phyloP scores from a whole-genome alignment of 148 eudicot genomes.

The Persicaria tinctoria region DNA sequence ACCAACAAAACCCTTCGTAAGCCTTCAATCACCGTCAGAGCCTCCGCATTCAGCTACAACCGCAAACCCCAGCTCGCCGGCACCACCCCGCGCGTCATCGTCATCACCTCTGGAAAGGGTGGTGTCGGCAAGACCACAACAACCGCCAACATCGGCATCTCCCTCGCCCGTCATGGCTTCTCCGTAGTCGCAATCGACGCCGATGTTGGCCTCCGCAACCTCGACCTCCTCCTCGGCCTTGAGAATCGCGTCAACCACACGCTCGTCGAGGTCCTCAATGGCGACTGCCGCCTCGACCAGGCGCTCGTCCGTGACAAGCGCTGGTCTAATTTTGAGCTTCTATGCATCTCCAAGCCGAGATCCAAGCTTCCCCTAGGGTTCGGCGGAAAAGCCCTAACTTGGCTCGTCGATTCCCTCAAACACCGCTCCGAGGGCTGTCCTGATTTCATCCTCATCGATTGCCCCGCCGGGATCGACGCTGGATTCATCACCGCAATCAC shows the following conservation, averaged over 20 bases:
- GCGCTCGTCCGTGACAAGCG: conserved; percentile 85
- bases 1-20: conserved; percentile 14
- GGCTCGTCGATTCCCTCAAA: conserved; percentile 89
- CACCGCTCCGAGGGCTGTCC: conserved; percentile 64
- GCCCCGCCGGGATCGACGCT: conserved; percentile 96
- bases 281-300: conserved; percentile 92
- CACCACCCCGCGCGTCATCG: conserved; percentile 73
- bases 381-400: conserved; percentile 76
- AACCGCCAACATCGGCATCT: conserved; percentile 88
- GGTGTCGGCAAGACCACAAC: conserved; percentile 98
- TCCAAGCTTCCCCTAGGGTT: conserved; percentile 84
- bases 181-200: conserved; percentile 93
- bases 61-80: conserved; percentile 84
- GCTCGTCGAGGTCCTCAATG: conserved; percentile 84
- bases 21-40: not conserved
- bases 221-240: conserved; percentile 83
- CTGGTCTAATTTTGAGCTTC: conserved; percentile 69
- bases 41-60: conserved; percentile 56
- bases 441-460: conserved; percentile 78
- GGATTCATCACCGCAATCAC: conserved; percentile 97
- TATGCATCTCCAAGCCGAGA: conserved; percentile 89
- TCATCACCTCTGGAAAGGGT: conserved; percentile 93
- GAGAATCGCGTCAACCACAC: conserved; percentile 93
- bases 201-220: conserved; percentile 92
- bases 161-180: conserved; percentile 87